Evolutionary conservation across 306 rosid genomes (phyloP).

Genomic region (Boehmeria nivea): DNA sequence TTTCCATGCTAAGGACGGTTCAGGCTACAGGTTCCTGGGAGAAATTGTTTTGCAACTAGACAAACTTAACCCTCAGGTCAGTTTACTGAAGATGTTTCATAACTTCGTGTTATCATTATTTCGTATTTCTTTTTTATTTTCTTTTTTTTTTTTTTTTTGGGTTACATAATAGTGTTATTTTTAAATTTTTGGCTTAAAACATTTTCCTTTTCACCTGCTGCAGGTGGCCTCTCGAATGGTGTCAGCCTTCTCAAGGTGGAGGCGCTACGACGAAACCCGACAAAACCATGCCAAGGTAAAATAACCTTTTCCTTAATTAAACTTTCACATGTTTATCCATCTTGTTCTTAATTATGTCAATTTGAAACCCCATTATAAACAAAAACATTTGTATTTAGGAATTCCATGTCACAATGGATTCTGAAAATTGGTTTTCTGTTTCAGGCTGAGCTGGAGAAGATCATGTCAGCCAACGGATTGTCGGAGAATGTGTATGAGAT

Average conservation of each 20-base stretch:
- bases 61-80: conserved; percentile 89
- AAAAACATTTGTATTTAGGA: no score
- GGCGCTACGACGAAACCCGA: conserved; percentile 73
- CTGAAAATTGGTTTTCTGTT: conserved; percentile 9
- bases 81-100: not conserved
- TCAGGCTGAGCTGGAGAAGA: conserved; percentile 96
- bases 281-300: conserved; percentile 81
- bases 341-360: no score
- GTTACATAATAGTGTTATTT: not conserved
- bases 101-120: no score
- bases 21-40: conserved; percentile 88
- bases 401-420: not conserved
- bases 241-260: conserved; percentile 95
- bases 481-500: conserved; percentile 94
- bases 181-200: not conserved
- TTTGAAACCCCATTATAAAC: no score
- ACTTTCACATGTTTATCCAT: no score
- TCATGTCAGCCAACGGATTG: conserved; percentile 73
- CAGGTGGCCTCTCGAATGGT: conserved; percentile 99
- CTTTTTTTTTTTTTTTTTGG: conserved; percentile 4
- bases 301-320: no score
- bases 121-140: not conserved
- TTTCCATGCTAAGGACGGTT: conserved; percentile 93
- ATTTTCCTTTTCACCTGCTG: conserved; percentile 4
- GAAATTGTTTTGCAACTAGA: conserved; percentile 75